Evolutionary conservation across 106 monocot species (phyloP).

Genomic region (Amphibolis antarctica): DNA sequence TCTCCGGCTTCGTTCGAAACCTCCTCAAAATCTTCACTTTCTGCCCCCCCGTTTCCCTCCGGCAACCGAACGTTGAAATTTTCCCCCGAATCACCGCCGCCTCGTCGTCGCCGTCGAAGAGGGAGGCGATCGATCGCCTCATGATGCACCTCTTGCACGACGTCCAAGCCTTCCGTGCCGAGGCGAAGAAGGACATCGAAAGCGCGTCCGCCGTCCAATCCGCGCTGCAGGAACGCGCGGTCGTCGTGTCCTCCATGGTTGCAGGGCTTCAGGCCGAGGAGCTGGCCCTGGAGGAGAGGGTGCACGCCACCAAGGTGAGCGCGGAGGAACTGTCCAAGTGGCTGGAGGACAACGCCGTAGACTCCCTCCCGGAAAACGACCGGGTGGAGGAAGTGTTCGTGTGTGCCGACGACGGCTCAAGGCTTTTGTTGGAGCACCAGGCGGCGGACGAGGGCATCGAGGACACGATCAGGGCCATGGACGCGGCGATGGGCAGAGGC

Average conservation of each 20-base stretch:
- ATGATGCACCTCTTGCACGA: not conserved
- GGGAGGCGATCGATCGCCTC: constrained; percentile 21
- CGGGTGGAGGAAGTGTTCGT: constrained; percentile 5
- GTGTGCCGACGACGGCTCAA: not conserved
- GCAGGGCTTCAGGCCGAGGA: constrained; percentile 10
- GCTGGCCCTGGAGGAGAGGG: not conserved
- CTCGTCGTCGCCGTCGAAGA: not conserved
- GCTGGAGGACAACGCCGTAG: constrained; percentile 4
- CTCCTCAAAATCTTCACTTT: constrained; percentile 13
- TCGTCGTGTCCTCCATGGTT: not conserved
- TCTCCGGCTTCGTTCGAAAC: constrained; percentile 20
- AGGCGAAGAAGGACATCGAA: constrained; percentile 12
- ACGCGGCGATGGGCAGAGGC: constrained; percentile 5
- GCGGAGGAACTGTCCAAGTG: constrained; percentile 8
- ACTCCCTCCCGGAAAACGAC: not conserved
- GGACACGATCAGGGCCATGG: constrained; percentile 8
- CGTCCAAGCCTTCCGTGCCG: not conserved
- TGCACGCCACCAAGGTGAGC: not conserved
- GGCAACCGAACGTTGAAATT: too few species aligned
- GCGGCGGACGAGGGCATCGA: constrained; percentile 21
- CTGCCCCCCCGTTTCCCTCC: not conserved
- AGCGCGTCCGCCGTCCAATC: not conserved
- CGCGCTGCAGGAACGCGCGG: not conserved
- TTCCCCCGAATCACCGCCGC: not conserved
- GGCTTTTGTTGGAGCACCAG: not conserved